These are phyloP conservation scores for Fusarium sp. DNA, from an alignment of 2,329 filamentous ascomycete genomes.

Conservation along the genomic window DNA sequence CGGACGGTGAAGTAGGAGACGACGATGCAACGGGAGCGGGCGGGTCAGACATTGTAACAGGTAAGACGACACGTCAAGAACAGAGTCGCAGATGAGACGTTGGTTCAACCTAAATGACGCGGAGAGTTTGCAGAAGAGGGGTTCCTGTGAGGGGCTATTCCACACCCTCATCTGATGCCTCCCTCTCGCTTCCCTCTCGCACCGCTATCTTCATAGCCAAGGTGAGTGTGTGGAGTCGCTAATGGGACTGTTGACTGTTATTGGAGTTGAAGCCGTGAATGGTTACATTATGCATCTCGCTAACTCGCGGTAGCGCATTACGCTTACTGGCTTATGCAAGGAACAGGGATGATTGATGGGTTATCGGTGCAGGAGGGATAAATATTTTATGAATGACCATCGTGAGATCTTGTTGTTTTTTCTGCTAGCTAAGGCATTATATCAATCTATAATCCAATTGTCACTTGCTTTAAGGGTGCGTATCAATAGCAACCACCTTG, in stretches of 20 bases:
- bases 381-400: background rate
- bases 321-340: background rate
- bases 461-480: background rate
- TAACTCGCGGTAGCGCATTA: background rate
- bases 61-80: background rate
- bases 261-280: background rate
- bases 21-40: background rate
- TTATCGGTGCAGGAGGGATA: background rate
- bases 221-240: background rate
- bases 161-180: background rate
- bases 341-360: background rate
- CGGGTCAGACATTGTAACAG: constrained; percentile 15
- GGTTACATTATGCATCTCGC: constrained; percentile 1
- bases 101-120: background rate
- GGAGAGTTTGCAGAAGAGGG: background rate
- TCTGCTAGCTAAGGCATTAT: background rate
- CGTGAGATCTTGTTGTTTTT: background rate
- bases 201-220: background rate
- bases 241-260: background rate
- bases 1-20: background rate
- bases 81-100: background rate
- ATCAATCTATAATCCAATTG: background rate
- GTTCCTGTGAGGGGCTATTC: background rate
- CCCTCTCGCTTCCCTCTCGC: background rate
- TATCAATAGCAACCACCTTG: constrained; percentile 36